Evolutionary conservation across 1,139 yeast species (phyloP), one percentile per base, ranked within the genome.

Genomic region (Diutina mesorugosa): DNA sequence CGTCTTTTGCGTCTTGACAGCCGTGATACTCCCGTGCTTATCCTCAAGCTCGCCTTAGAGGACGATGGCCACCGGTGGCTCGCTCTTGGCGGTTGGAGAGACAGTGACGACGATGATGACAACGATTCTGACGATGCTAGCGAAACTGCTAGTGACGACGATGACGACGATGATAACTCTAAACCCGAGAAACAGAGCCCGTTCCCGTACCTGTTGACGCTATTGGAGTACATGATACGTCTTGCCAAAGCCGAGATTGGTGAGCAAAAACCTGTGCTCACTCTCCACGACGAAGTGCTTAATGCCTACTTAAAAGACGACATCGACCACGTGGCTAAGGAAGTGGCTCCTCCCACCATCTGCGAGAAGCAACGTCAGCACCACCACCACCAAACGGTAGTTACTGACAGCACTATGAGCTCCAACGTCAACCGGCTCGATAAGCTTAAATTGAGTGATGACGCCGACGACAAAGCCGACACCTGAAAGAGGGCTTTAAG

Each of bases 221-320:
- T 87, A 32, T 68, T 87, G 2, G 95, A 88, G 65, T 87, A 87
- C 62, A 62, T 86, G 5, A 65, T 87, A 1, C 72, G 95, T 55
- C 71, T 88, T 6, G 69, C 82, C 32, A 81, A 85, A 0, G 69
- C 87, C 28, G 91, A 88, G 65, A 72, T 79, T 21, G 79, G 74
- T 60, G 93, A 87, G 62, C 83, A 80, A 59, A 72, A 69, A 38
- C 72, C 84, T 0, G 69, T 87, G 8, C 67, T 83, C 28, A 71
- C 78, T 3, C 78, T 84, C 12, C 78, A 79, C 18, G 95, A 88
- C 65, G 95, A 87, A 65, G 77, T 87, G 28, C 70, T 88, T 21
- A 70, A 85, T 9, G 65, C 83, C 1, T 87, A 85, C 62, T 69
- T 88, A 41, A 77, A 80, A 55, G 90, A 87, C 62, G 89, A 84